Percentiles rank a stretch among this genome's conserved stretches.
Conservation (phyloP, 805 yeast genomes). For the Metschnikowia picachoensis region DNA sequence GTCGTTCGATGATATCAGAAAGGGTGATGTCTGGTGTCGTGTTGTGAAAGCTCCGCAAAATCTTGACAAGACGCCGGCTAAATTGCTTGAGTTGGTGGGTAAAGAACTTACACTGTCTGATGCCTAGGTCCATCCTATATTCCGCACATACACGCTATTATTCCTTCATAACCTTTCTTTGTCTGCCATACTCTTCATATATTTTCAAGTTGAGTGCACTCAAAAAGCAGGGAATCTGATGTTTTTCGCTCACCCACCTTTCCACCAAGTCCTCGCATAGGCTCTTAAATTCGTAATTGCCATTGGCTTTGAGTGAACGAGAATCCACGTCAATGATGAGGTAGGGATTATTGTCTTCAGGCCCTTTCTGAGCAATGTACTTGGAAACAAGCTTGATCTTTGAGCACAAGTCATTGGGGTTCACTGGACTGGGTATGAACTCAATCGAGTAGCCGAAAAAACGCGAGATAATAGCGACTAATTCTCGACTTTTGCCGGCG, state of each 20-base stretch:
- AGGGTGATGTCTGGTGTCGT: slow-evolving; percentile 59
- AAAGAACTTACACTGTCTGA: slow-evolving; percentile 11
- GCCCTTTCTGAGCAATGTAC: slow-evolving; percentile 26
- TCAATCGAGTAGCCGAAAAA: slow-evolving; percentile 73
- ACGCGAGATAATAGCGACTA: slow-evolving; percentile 60
- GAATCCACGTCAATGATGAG: slow-evolving; percentile 55
- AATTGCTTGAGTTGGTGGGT: slow-evolving; percentile 36
- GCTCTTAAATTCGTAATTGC: slow-evolving; percentile 33
- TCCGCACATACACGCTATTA: not conserved
- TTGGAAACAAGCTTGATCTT: slow-evolving; percentile 53
- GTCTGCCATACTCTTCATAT: slow-evolving; percentile 39
- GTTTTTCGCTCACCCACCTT: slow-evolving; percentile 65
- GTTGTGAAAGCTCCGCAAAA: slow-evolving; percentile 47
- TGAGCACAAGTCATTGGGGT: slow-evolving; percentile 45
- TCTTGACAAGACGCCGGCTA: slow-evolving; percentile 36
- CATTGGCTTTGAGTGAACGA: slow-evolving; percentile 52
- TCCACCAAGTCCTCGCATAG: slow-evolving; percentile 49
- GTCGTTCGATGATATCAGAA: slow-evolving; percentile 39
- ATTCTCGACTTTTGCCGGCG: slow-evolving; percentile 64
- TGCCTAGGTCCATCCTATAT: not conserved
- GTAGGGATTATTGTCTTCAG: slow-evolving; percentile 30
- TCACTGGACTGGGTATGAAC: slow-evolving; percentile 46
- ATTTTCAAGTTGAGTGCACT: slow-evolving; percentile 69
- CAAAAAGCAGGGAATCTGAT: slow-evolving; percentile 72
- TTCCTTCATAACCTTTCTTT: not conserved